phyloP scores from a whole-genome alignment of 345 rosid species.

The Trapa bicornis region DNA sequence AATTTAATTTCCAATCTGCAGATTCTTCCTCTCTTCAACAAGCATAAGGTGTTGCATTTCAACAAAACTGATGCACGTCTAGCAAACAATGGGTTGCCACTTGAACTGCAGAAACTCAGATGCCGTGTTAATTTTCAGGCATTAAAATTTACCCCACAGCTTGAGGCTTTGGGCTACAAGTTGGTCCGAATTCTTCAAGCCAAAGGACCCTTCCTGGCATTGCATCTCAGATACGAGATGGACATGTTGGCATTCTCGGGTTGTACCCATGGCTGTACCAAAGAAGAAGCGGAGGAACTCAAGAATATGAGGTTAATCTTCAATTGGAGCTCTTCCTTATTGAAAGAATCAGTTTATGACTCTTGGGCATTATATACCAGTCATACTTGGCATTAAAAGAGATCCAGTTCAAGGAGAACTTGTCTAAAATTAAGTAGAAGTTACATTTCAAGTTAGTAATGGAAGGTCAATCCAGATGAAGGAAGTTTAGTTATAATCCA shows the following conservation, averaged over 20 bases:
- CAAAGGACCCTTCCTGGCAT: conserved; percentile 71
- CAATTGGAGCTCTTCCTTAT: neutral
- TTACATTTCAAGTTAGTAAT: neutral
- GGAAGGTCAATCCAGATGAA: neutral
- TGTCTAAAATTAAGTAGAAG: neutral
- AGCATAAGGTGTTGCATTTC: conserved; percentile 71
- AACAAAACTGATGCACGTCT: conserved; percentile 77
- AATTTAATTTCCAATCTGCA: conserved; percentile 21
- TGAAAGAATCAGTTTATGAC: neutral
- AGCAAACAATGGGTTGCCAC: conserved; percentile 75
- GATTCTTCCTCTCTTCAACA: conserved; percentile 75
- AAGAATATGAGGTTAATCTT: conserved; percentile 66
- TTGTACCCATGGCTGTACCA: conserved; percentile 83
- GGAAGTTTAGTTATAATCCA: neutral
- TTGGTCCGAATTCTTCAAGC: conserved; percentile 55
- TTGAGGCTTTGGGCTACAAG: conserved; percentile 76
- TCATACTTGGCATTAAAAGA: no score
- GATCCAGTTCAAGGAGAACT: no score
- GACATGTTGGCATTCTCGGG: conserved; percentile 99
- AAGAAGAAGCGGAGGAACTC: conserved; percentile 82
- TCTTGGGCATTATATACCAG: no score
- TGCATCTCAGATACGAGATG: conserved; percentile 98
- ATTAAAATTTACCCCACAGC: conserved; percentile 73
- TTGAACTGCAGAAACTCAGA: conserved; percentile 69
- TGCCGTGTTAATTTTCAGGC: conserved; percentile 89